Evolutionary conservation across 805 yeast genomes (phyloP), one percentile per base, ranked within the genome.

Genomic region (Torulaspora gathmanii): DNA sequence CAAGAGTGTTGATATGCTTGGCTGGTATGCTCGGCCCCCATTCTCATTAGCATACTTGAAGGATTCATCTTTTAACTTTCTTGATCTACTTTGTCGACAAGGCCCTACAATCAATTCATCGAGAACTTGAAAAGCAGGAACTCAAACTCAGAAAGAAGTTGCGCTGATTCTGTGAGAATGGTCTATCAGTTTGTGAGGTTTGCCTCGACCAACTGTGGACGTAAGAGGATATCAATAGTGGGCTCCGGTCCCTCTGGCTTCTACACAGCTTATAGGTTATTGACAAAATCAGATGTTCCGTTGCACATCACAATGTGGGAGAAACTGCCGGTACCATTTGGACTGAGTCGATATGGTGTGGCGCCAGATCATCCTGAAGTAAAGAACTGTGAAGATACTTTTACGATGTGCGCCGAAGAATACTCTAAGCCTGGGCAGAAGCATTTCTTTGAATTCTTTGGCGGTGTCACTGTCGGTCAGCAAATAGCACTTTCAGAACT

Each of bases 301-400:
- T 60, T 71, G 13, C 63, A 74, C 45, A 72, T 90, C 3, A 93
- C 87, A 49, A 72, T 91, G 64, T 89, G 81, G 70, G 99, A 93
- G 58, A 75, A 79, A 50, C 69, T 82, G 20, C 96, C 97, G 0
- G 82, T 89, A 5, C 99, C 99, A 0, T 91, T 76, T 68, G 99
- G 99, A 0, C 72, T 93, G 27, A 81, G 90, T 33, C 68, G 99
- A 28, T 90, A 78, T 61, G 99, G 99, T 1, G 98, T 93, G n/a
- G 97, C 99, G 0, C 99, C 99, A 2, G 99, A 93, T 66, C 97
- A 93, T 65, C 96, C 96, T 0, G 98, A 93, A 58, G 98, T 93
- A 26, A 91, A 90, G 63, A 81, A 81, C 48, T 85, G 93, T 56
- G 75, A 72, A 41, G 71, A 84, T 15, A 81, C 89, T 42, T 83